Evolutionary conservation across 305 asterid genomes (phyloP).

Genomic region (Fraxinus latifolia): DNA sequence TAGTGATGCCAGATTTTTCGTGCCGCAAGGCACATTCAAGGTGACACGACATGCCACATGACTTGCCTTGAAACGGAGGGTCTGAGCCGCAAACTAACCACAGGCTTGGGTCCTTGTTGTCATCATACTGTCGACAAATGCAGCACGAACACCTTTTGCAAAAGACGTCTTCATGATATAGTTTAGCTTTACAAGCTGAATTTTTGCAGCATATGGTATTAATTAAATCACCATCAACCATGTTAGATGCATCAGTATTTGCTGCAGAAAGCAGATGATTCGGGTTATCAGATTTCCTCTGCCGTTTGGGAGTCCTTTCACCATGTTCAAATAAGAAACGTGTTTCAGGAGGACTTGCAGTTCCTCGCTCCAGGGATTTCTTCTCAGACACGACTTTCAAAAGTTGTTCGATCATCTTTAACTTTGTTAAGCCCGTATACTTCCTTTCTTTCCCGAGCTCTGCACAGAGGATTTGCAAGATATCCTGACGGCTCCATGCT

Average conservation of each 20-base stretch:
- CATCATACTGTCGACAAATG: conserved; percentile 79
- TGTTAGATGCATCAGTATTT: conserved; percentile 26
- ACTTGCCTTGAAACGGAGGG: conserved; percentile 61
- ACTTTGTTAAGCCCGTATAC: conserved; percentile 85
- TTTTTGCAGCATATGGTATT: conserved; percentile 57
- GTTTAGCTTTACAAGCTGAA: conserved; percentile 81
- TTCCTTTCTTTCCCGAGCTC: conserved; percentile 95
- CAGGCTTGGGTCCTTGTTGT: conserved; percentile 91
- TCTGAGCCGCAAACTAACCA: conserved; percentile 90
- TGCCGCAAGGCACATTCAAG: conserved; percentile 81
- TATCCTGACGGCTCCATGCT: conserved; percentile 90
- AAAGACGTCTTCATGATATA: conserved; percentile 45
- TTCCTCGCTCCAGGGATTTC: conserved; percentile 42
- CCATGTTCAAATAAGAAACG: conserved; percentile 40
- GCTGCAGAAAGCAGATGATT: conserved; percentile 33
- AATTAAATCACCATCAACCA: conserved; percentile 31
- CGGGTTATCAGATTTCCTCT: conserved; percentile 61
- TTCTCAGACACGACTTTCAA: conserved; percentile 63
- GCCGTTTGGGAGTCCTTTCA: conserved; percentile 67
- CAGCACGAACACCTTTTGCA: conserved; percentile 98
- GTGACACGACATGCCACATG: conserved; percentile 93
- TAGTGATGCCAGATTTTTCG: conserved; percentile 60
- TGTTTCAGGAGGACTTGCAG: conserved; percentile 36
- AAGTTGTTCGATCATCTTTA: conserved; percentile 77
- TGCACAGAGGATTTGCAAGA: conserved; percentile 77